A percentile compares a stretch with the other conserved stretches of the same genome.
Evolutionary conservation across 352 stramenopile genomes (phyloP).

Genomic region (Phytophthora ramorum): DNA sequence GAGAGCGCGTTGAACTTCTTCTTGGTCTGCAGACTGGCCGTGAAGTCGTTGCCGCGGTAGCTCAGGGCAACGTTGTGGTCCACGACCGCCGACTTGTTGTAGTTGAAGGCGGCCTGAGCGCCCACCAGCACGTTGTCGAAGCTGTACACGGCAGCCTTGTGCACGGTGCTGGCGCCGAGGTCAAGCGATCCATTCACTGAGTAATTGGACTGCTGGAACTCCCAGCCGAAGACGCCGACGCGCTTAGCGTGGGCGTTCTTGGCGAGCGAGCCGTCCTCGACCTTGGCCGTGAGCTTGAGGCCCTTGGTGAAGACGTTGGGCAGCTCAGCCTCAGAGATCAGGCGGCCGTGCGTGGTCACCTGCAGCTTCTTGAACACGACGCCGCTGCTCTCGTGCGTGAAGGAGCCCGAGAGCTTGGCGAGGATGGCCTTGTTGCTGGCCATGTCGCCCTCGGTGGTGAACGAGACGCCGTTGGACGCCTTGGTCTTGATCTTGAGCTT

Average conservation of each 20-base stretch:
- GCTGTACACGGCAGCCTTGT: slow-evolving; percentile 74
- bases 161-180: slow-evolving; percentile 60
- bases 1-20: slow-evolving; percentile 88
- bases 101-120: slow-evolving; percentile 74
- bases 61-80: slow-evolving; percentile 87
- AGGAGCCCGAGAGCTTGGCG: slow-evolving; percentile 80
- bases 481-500: slow-evolving; percentile 94
- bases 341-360: slow-evolving; percentile 80
- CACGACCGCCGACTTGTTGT: slow-evolving; percentile 83
- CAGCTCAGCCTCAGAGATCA: slow-evolving; percentile 81
- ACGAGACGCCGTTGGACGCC: slow-evolving; percentile 82
- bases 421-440: slow-evolving; percentile 89
- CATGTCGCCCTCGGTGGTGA: slow-evolving; percentile 90
- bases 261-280: slow-evolving; percentile 80
- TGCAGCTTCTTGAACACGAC: slow-evolving; percentile 90
- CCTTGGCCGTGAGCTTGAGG: slow-evolving; percentile 86
- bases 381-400: slow-evolving; percentile 65
- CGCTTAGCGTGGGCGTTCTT: slow-evolving; percentile 84
- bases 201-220: slow-evolving; percentile 76
- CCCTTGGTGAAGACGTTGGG: slow-evolving; percentile 82
- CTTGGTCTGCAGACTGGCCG: slow-evolving; percentile 82
- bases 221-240: slow-evolving; percentile 75
- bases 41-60: slow-evolving; percentile 82
- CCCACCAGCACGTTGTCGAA: slow-evolving; percentile 84
- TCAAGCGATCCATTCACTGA: slow-evolving; percentile 69